Evolutionary conservation across 345 rosid genomes (phyloP).

Genomic region (Triadica sebifera): DNA sequence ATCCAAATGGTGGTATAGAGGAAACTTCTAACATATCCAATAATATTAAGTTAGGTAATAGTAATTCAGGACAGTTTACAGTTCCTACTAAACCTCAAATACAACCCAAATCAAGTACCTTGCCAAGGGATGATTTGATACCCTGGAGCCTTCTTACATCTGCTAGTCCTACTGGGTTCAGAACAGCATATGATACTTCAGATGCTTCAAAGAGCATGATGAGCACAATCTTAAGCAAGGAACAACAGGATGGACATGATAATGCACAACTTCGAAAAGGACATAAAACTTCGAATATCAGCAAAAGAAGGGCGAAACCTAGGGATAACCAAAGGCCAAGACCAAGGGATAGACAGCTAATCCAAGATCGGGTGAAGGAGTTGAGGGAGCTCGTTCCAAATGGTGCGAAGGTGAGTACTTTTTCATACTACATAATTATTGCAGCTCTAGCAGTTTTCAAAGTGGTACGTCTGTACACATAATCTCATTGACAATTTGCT

Average conservation of each 20-base stretch:
- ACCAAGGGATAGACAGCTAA: conserved; percentile 68
- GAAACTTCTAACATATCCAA: conserved; percentile 9
- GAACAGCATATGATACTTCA: conserved; percentile 16
- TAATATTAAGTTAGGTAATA: conserved; percentile 18
- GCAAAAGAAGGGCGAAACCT: conserved; percentile 45
- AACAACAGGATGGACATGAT: conserved; percentile 13
- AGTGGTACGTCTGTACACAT: background rate
- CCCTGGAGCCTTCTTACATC: conserved; percentile 19
- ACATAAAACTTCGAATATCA: conserved; percentile 16
- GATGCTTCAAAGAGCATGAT: conserved; percentile 26
- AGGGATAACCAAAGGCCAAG: conserved; percentile 50
- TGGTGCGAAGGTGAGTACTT: conserved; percentile 44
- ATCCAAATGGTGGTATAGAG: conserved; percentile 18
- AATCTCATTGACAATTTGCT: background rate
- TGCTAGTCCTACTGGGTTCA: conserved; percentile 4
- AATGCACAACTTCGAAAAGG: conserved; percentile 23
- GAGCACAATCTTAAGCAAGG: conserved; percentile 20
- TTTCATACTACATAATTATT: background rate
- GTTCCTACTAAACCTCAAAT: conserved; percentile 23
- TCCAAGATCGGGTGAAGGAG: conserved; percentile 70
- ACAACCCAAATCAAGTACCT: background rate
- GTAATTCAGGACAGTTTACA: conserved; percentile 3
- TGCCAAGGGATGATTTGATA: conserved; percentile 15
- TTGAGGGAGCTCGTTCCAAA: conserved; percentile 63
- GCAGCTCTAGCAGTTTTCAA: background rate